Base-by-base conservation (phyloP, 2,329 filamentous ascomycete genomes). In the Geoglossum cookeanum region DNA sequence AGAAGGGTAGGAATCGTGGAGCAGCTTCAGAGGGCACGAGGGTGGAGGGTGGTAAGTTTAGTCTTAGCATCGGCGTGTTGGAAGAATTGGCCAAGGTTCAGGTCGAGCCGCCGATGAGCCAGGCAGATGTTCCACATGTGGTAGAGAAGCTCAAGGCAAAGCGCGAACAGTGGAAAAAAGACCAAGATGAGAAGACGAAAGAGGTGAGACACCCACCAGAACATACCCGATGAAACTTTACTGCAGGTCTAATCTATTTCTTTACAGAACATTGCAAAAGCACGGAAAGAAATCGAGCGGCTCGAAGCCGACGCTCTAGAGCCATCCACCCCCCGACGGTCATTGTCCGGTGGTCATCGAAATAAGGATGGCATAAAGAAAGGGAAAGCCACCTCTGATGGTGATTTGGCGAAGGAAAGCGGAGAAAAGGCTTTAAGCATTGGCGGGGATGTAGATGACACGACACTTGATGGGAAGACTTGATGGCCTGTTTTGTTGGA, bases 61-160 rank as follows among this genome's bases (percentile, higher is more conserved):
- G 84, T 74, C 81, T 92, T 68, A 91, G 87, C 64, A 85, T 92
- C 55, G 87, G 89, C 59, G 84, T 97, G 63, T 88, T 98, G 54
- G 89, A 96, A 71, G 87, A 95, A 71, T 85, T 94, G 63, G 76
- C 80, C 63, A 85, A 85, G 71, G 78, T 97, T 68, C 84, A 84
- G 64, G 81, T 97, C 63, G 84, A 95, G 59, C 86, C 91, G 56
- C 92, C 92, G 35, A 88, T 91, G 78, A 86, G 81, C 71, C 81
- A 88, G 66, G 78, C 82, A 57, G 91, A 95, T 65, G 83, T 97
- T 13, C 82, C 90, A 30, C 75, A 75, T 59, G 80, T 85, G 13
- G 74, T 87, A 52, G 89, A 96, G 75, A 91, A 95, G 76, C 80
- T 97, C 65, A 89, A 91, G 73, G 86, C 81, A 67, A 97, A 97